Evolutionary conservation across 257 asterid genomes (phyloP).

Genomic region (Solanum chaucha): DNA sequence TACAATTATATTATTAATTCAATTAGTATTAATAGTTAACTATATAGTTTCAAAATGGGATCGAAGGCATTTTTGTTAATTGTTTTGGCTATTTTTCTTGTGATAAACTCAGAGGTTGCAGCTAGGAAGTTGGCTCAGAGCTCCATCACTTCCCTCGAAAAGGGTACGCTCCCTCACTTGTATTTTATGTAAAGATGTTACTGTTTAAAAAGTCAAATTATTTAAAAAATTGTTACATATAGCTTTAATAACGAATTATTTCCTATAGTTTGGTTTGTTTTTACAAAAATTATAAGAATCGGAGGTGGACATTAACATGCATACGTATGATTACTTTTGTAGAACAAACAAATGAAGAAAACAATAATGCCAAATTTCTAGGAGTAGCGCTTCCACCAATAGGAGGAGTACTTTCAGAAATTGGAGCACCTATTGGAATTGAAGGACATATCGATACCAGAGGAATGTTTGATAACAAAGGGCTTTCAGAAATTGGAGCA

Average conservation of each 20-base stretch:
- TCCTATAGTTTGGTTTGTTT: not conserved
- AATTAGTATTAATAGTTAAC: not conserved
- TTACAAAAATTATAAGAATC: not conserved
- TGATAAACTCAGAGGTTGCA: constrained; percentile 4
- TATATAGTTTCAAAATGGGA: not conserved
- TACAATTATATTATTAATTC: not conserved
- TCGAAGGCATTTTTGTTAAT: not conserved
- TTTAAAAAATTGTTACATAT: not conserved
- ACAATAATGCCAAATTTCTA: too few relatives aligned
- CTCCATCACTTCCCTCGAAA: not conserved
- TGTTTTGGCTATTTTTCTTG: not conserved
- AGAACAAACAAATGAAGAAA: not conserved
- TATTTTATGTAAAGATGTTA: not conserved
- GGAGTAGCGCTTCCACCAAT: not conserved
- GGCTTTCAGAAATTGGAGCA: not conserved
- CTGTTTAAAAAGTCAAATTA: not conserved
- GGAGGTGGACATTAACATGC: not conserved
- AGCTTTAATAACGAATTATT: not conserved
- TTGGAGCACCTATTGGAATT: not conserved
- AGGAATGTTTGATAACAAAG: too few relatives aligned
- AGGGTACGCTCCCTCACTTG: not conserved
- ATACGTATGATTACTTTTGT: not conserved
- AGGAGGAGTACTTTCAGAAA: not conserved
- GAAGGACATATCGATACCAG: too few relatives aligned
- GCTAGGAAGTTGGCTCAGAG: constrained; percentile 5